Base-by-base conservation (phyloP, 176 grass and related monocot species). In the Olyra latifolia region DNA sequence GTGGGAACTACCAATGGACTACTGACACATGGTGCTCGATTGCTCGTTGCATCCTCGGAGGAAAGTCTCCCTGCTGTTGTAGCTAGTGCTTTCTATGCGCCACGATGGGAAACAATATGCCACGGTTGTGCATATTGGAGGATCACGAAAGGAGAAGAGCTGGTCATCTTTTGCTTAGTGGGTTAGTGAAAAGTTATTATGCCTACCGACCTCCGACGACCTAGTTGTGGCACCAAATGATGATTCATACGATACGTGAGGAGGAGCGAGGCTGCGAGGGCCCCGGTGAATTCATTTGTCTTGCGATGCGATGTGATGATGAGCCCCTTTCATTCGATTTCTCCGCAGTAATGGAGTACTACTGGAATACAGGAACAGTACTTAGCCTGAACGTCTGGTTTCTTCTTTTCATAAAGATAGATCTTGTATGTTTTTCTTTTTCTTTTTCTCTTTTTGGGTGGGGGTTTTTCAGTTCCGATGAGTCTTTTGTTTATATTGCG, bases 1-100 rank as follows among this genome's bases (percentile, higher is more conserved):
- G 46, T 98, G 92, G 92, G 95, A 98, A 16, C 77, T 94, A 22
- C 94, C 94, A 32, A 85, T 94, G 87, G 94, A 97, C 8, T 94
- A 94, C 25, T 92, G 74, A 84, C 72, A 71, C 40, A 29, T 16
- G 1, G 6, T 44, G 32, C 25, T 77, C 45, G 57, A 58, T 62
- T 11, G 22, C 24, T 68, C 28, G 56, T 15, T 7, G 16, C 75
- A 38, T 42, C 28, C 23, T 20, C 62, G 40, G 55, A 76, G 12
- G 45, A 62, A 75, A 64, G 4, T 43, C 72, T 8, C 15, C 59
- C 60, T 3, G 2, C 23, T 67, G 55, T 62, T 74, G 49, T 17
- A 23, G 54, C 27, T 32, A 65, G 78, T 66, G 80, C 66, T 56
- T 53, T 68, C 5, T 50, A 32, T 42, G 25, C 63, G 10, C 53